Percentiles rank a stretch among this genome's conserved stretches.
Conservation (phyloP, 2,329 filamentous ascomycete genomes). For the Epichloe sibirici region DNA sequence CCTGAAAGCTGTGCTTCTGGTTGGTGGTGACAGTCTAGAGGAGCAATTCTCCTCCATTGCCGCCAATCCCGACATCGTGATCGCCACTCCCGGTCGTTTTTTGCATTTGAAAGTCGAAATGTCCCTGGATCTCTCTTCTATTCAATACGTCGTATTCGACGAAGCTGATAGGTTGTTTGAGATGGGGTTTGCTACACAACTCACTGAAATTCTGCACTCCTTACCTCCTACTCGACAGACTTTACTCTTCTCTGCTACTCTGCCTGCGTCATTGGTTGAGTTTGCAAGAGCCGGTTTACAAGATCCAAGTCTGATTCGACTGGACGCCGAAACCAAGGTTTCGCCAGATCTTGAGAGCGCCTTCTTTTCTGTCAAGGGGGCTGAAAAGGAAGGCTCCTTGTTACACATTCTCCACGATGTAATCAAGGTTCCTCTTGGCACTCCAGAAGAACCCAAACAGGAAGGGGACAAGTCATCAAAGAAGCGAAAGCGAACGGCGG, state of each 20-base stretch:
- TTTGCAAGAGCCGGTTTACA: slow-evolving; percentile 89
- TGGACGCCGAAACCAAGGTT: slow-evolving; percentile 92
- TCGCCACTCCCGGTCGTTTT: slow-evolving; percentile 92
- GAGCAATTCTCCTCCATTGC: slow-evolving; percentile 92
- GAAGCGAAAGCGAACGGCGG: slow-evolving; percentile 57
- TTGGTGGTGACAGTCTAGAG: slow-evolving; percentile 90
- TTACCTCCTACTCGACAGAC: slow-evolving; percentile 79
- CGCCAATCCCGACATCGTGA: slow-evolving; percentile 90
- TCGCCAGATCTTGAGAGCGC: slow-evolving; percentile 92
- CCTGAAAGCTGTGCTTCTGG: slow-evolving; percentile 76
- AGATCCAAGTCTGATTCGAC: slow-evolving; percentile 77
- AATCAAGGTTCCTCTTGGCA: slow-evolving; percentile 74
- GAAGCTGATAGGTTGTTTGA: slow-evolving; percentile 96
- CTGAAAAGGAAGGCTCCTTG: slow-evolving; percentile 86
- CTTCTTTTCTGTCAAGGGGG: slow-evolving; percentile 86
- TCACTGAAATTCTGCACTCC: slow-evolving; percentile 85
- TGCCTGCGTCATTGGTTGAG: slow-evolving; percentile 88
- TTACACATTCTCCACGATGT: slow-evolving; percentile 82
- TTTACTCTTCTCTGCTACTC: slow-evolving; percentile 84
- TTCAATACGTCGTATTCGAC: slow-evolving; percentile 92
- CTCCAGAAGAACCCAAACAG: slow-evolving; percentile 39
- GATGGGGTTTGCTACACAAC: slow-evolving; percentile 92
- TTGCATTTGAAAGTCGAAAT: slow-evolving; percentile 96
- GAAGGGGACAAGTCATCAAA: slow-evolving; percentile 40
- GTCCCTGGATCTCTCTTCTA: slow-evolving; percentile 77